These are phyloP conservation scores for Mollisiaceae sp. DNA, from an alignment of 2,329 filamentous ascomycete genomes.

Conservation along the genomic window DNA sequence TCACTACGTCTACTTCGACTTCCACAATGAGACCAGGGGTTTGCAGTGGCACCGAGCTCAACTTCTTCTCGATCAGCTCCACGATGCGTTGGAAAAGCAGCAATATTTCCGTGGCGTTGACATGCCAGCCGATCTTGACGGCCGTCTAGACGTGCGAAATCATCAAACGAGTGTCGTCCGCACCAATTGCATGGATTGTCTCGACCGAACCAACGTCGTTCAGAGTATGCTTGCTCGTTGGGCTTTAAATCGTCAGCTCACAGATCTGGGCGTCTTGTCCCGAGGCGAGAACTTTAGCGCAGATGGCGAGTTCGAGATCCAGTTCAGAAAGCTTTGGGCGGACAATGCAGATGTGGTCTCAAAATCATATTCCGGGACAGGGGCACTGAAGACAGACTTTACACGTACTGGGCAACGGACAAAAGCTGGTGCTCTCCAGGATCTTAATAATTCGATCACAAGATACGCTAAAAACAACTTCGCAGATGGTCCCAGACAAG, in stretches of 20 bases:
- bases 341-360: slow-evolving; percentile 98
- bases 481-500: slow-evolving; percentile 88
- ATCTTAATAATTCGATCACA: slow-evolving; percentile 85
- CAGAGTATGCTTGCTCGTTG: slow-evolving; percentile 95
- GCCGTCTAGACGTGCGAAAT: slow-evolving; percentile 78
- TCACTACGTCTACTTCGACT: slow-evolving; percentile 98
- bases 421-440: slow-evolving; percentile 81
- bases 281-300: slow-evolving; percentile 80
- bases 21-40: slow-evolving; percentile 96
- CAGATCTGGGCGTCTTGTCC: slow-evolving; percentile 79
- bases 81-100: slow-evolving; percentile 75
- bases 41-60: slow-evolving; percentile 91
- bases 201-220: slow-evolving; percentile 96
- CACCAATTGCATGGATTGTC: slow-evolving; percentile 99
- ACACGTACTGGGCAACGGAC: slow-evolving; percentile 93
- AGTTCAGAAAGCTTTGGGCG: slow-evolving; percentile 98
- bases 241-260: slow-evolving; percentile 86
- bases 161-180: slow-evolving; percentile 89
- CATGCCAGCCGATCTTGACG: slow-evolving; percentile 72
- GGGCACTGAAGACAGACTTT: slow-evolving; percentile 96
- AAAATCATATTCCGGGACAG: slow-evolving; percentile 90
- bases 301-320: slow-evolving; percentile 80
- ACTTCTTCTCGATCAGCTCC: slow-evolving; percentile 81
- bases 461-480: slow-evolving; percentile 96
- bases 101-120: slow-evolving; percentile 94